Conservation (phyloP, 139 green algal genomes). For the Tetradesmus lagerheimii region DNA sequence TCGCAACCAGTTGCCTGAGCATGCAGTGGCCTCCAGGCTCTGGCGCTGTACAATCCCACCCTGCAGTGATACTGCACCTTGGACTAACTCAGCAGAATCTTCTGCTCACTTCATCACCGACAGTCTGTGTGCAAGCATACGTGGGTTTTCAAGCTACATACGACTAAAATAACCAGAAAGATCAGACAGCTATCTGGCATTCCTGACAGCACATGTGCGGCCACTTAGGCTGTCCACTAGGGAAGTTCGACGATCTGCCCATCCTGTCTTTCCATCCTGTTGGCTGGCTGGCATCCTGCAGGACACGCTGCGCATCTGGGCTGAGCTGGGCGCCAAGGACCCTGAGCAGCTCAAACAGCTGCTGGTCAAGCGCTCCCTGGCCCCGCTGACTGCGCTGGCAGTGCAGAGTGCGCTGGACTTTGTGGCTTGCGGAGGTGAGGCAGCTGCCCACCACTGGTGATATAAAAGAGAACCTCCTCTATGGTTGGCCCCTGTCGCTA, state of each 20-base stretch:
- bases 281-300: not conserved
- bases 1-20: not conserved
- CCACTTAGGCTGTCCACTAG: no score
- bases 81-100: no score
- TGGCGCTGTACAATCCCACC: no score
- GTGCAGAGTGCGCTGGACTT: slow-evolving; percentile 54
- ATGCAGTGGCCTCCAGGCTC: not conserved
- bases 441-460: not conserved
- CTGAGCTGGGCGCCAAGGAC: slow-evolving; percentile 46
- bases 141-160: no score
- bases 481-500: no score
- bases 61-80: not conserved
- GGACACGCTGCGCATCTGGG: slow-evolving; percentile 28
- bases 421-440: slow-evolving; percentile 37
- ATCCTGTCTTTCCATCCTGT: not conserved
- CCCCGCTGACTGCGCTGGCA: slow-evolving; percentile 25
- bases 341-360: slow-evolving; percentile 60
- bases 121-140: no score
- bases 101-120: no score
- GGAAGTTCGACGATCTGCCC: no score
- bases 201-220: no score
- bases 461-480: no score
- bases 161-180: no score
- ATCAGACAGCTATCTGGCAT: no score
- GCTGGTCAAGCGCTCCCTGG: slow-evolving; percentile 50